Evolutionary conservation across 768 basidiomycete genomes (phyloP), one percentile per base, ranked within the genome.

Genomic region (Suillus clintonianus): DNA sequence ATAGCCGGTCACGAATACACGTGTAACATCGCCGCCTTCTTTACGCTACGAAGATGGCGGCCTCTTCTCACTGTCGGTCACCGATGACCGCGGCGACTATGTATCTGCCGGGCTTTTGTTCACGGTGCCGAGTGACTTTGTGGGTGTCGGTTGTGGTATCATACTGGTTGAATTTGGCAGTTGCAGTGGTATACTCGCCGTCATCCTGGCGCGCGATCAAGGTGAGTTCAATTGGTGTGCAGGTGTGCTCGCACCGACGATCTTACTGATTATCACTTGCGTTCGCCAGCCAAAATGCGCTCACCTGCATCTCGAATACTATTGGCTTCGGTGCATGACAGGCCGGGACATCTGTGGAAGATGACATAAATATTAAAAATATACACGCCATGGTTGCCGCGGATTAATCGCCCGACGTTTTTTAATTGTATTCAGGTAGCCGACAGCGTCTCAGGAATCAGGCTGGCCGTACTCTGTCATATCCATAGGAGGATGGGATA

Each of bases 1-100:
- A 9, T 39, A 24, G 24, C 55, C 37, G 37, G 15, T 27, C 55
- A 39, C 24, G 37, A 57, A 57, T 39, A 57, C 55, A 57, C 37
- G 55, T 57, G 55, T 57, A 57, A 57, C 55, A 24, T 57, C 55
- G 24, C 37, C 55, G 55, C 55, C 55, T 17, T 24, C 24, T 39
- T 39, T 39, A 22, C 24, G 15, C 15, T 24, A 19, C 5, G 17
- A 32, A 10, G 9, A 6, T 32, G 30, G 50, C 17, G 50, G 17
- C 17, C 50, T 51, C 30, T 32, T 51, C 50, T 51, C 50, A 32
- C 50, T 51, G 9, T 19, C 30, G 30, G 17, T 51, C 27, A 51
- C 50, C 11, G 17, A 50, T 17, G 48, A 50, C 24, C 15, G 27
- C 48, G 48, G 48, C 9, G 27, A 50, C 48, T 17, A 17, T 27